Percentiles rank a stretch among this genome's conserved stretches.
Evolutionary conservation across 1,284 basidiomycete genomes (phyloP).

Genomic region (Ganoderma boninense): DNA sequence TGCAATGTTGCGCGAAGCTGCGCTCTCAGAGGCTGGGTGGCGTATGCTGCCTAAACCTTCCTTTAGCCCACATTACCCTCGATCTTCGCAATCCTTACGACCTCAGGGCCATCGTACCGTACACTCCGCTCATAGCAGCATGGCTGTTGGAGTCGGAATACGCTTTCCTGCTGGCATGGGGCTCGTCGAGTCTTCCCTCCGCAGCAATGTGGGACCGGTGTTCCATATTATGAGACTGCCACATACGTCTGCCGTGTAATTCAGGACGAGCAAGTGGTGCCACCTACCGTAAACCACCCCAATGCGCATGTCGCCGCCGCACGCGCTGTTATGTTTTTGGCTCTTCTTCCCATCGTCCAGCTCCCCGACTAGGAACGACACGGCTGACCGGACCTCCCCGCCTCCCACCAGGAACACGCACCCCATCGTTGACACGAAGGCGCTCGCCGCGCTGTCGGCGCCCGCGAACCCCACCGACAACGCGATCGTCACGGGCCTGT

Average conservation of each 20-base stretch:
- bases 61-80: neutral
- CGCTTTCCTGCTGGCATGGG: neutral
- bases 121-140: neutral
- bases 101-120: neutral
- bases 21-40: neutral
- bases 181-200: neutral
- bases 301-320: too few relatives aligned
- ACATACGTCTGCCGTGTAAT: constrained; percentile 1
- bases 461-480: constrained; percentile 35
- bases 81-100: neutral
- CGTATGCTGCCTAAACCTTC: neutral
- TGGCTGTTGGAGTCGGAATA: neutral
- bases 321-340: neutral
- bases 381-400: constrained; percentile 1
- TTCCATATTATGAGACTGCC: constrained; percentile 6
- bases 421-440: constrained; percentile 27
- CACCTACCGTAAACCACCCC: neutral
- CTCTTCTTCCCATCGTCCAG: neutral
- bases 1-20: neutral
- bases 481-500: constrained; percentile 51
- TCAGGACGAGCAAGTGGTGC: neutral
- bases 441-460: constrained; percentile 4
- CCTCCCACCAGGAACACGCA: constrained; percentile 26
- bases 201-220: constrained; percentile 12
- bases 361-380: neutral